Conservation (phyloP, 176 grass and related monocot species). For the Luzula sylvatica region DNA sequence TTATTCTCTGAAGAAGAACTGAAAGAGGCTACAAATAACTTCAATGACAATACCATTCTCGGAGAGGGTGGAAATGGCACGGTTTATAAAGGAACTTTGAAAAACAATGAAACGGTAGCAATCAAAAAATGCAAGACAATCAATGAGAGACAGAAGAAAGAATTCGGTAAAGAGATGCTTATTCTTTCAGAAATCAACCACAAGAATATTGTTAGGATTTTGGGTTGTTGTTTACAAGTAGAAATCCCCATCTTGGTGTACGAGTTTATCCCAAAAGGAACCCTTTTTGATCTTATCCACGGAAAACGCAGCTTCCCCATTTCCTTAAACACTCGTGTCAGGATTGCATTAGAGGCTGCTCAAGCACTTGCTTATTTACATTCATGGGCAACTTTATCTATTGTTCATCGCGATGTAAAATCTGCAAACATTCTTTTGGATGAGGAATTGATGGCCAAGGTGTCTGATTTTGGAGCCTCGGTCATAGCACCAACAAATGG, state of each 20-base stretch:
- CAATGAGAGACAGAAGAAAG: too few species aligned
- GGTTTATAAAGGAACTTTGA: too few species aligned
- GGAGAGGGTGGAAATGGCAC: conserved; percentile 2
- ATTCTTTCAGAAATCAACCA: conserved; percentile 26
- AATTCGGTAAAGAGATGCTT: too few species aligned
- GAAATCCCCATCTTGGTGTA: conserved; percentile 29
- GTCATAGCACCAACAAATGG: not conserved
- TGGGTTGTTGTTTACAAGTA: conserved; percentile 26
- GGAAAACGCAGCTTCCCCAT: not conserved
- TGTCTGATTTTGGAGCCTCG: conserved; percentile 22
- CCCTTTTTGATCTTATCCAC: conserved; percentile 6
- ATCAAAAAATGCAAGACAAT: too few species aligned
- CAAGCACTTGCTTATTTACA: conserved; percentile 26
- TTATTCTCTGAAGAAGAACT: not conserved
- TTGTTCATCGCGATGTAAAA: conserved; percentile 31
- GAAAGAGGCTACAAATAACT: not conserved
- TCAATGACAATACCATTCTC: not conserved
- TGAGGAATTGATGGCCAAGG: not conserved
- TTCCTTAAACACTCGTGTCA: conserved; percentile 3
- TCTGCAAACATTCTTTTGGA: too few species aligned
- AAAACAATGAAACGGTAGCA: not conserved
- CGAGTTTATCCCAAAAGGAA: too few species aligned
- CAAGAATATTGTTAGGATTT: too few species aligned
- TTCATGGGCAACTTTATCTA: not conserved
- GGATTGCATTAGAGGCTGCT: conserved; percentile 1